phyloP scores from a whole-genome alignment of 805 yeast genomes.

The Barnettozyma botsteinii region DNA sequence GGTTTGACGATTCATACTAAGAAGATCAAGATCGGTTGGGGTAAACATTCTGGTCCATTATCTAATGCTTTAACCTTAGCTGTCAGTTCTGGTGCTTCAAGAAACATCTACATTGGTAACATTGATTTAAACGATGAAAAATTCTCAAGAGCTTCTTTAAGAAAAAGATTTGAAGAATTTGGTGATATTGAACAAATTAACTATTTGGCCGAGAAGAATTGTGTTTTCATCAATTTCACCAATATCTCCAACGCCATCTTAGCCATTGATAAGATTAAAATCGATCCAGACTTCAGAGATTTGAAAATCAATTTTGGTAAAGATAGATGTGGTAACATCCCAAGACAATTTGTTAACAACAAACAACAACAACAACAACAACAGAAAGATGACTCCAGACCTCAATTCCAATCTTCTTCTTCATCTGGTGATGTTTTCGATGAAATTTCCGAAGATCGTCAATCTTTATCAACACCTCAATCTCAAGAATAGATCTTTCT shows the following conservation, averaged over 20 bases:
- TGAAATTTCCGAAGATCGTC: slow-evolving; percentile 2
- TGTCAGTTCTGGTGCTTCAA: slow-evolving; percentile 87
- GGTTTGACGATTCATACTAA: slow-evolving; percentile 83
- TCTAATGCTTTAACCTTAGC: slow-evolving; percentile 84
- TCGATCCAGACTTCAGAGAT: slow-evolving; percentile 58
- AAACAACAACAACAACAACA: slow-evolving; percentile 5
- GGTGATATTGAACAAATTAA: slow-evolving; percentile 97
- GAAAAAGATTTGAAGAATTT: slow-evolving; percentile 69
- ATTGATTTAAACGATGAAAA: slow-evolving; percentile 36
- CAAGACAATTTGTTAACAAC: slow-evolving; percentile 52
- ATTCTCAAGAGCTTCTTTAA: slow-evolving; percentile 53
- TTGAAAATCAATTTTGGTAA: slow-evolving; percentile 88
- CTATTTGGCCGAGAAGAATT: slow-evolving; percentile 68
- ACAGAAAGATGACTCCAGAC: slow-evolving; percentile 1
- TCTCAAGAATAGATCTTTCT: neutral
- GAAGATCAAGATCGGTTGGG: slow-evolving; percentile 94
- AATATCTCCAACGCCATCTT: slow-evolving; percentile 78
- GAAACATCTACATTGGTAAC: slow-evolving; percentile 86
- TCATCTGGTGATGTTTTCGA: neutral
- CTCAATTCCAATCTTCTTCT: slow-evolving; percentile 1
- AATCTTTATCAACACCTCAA: slow-evolving; percentile 1
- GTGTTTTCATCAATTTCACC: slow-evolving; percentile 89
- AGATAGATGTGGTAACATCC: slow-evolving; percentile 92
- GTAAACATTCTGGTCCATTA: slow-evolving; percentile 90
- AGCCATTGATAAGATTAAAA: slow-evolving; percentile 79